Conservation (phyloP, 2,329 filamentous ascomycete genomes). For the Keithomyces neogunnii region DNA sequence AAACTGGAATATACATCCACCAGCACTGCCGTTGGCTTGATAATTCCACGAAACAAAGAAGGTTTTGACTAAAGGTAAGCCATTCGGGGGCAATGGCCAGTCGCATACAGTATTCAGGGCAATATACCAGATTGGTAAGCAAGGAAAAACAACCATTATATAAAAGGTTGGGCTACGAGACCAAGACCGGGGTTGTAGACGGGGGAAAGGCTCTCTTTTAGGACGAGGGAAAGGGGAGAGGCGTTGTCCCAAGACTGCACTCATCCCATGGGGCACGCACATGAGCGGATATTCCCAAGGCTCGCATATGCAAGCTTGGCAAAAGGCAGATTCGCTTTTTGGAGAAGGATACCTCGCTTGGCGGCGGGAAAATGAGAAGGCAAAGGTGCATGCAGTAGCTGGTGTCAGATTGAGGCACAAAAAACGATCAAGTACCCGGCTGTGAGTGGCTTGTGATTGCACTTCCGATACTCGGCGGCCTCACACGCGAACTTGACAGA, state of each 20-base stretch:
- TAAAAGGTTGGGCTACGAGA: too few relatives aligned
- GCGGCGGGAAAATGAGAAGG: neutral
- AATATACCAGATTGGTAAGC: neutral
- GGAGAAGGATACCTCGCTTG: neutral
- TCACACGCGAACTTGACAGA: too few relatives aligned
- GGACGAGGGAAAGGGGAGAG: neutral
- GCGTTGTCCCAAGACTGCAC: neutral
- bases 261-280: too few relatives aligned
- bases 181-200: neutral
- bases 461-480: too few relatives aligned
- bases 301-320: neutral
- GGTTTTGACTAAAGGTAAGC: neutral
- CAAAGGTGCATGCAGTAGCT: neutral
- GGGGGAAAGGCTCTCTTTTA: neutral
- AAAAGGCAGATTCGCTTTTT: neutral
- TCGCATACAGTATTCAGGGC: neutral
- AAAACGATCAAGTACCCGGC: neutral
- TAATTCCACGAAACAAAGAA: neutral
- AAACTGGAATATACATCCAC: slow-evolving; percentile 24
- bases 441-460: neutral
- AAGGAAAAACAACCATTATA: neutral
- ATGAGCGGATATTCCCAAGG: neutral
- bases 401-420: neutral
- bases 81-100: neutral
- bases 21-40: neutral